Conservation (phyloP, 805 yeast species). For the Kluyveromyces lactis region DNA sequence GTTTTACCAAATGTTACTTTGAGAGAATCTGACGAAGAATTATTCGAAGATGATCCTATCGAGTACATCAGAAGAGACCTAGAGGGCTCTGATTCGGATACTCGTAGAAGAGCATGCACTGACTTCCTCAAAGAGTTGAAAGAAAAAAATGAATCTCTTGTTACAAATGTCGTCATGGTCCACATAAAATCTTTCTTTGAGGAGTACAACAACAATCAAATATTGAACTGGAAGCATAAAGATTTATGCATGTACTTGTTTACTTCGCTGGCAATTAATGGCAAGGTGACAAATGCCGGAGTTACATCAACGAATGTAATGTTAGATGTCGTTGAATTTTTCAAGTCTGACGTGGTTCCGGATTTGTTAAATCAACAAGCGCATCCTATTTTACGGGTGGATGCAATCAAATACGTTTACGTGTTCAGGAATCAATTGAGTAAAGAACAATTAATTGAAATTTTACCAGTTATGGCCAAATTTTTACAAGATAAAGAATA, state of each 20-base stretch:
- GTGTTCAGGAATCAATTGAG: constrained; percentile 89
- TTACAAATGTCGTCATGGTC: constrained; percentile 65
- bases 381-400: constrained; percentile 78
- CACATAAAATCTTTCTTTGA: constrained; percentile 63
- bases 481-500: constrained; percentile 61
- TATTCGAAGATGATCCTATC: constrained; percentile 95
- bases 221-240: constrained; percentile 69
- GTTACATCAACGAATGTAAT: constrained; percentile 77
- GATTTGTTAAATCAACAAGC: constrained; percentile 56
- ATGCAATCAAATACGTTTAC: constrained; percentile 85
- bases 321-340: constrained; percentile 82
- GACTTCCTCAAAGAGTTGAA: constrained; percentile 85
- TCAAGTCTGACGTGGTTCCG: constrained; percentile 69
- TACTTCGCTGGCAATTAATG: constrained; percentile 85
- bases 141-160: constrained; percentile 61
- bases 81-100: constrained; percentile 91
- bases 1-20: constrained; percentile 82
- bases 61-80: constrained; percentile 86
- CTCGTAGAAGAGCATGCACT: constrained; percentile 88
- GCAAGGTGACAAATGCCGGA: constrained; percentile 78
- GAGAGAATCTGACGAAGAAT: constrained; percentile 82
- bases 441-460: constrained; percentile 69
- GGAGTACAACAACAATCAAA: constrained; percentile 36
- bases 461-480: constrained; percentile 68
- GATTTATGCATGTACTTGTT: constrained; percentile 83